phyloP scores from a whole-genome alignment of 2,329 filamentous ascomycete genomes.

The Chrysoporthe puriensis region DNA sequence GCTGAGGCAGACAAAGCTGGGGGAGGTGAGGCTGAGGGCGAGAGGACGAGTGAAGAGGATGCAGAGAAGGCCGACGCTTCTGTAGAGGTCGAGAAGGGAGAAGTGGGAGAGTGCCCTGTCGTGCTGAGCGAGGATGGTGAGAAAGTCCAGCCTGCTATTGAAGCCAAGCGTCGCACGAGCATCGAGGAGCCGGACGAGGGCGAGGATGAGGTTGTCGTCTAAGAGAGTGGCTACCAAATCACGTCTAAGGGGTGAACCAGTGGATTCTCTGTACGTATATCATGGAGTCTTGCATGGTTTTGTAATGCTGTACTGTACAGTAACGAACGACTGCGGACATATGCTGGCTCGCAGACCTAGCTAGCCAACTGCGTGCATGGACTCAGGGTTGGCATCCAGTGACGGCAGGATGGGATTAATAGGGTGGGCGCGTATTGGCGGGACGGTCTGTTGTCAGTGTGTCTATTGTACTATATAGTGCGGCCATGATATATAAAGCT shows the following conservation, averaged over 20 bases:
- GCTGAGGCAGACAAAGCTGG: slow-evolving; percentile 37
- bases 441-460: not conserved
- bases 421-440: not conserved
- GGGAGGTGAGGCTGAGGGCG: slow-evolving; percentile 39
- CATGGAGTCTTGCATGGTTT: not conserved
- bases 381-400: not conserved
- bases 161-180: slow-evolving; percentile 59
- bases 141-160: slow-evolving; percentile 50
- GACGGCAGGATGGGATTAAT: not conserved
- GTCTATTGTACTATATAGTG: slow-evolving; percentile 8
- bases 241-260: not conserved
- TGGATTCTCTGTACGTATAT: not conserved
- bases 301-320: not conserved
- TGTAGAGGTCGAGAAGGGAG: slow-evolving; percentile 37
- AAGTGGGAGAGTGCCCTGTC: slow-evolving; percentile 30
- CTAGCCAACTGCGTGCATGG: not conserved
- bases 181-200: slow-evolving; percentile 63
- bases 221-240: not conserved
- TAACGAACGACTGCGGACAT: not conserved
- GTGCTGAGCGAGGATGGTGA: slow-evolving; percentile 46
- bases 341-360: not conserved
- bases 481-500: not conserved
- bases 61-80: slow-evolving; percentile 18
- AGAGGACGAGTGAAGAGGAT: slow-evolving; percentile 39
- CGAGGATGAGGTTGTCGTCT: slow-evolving; percentile 45